Evolutionary conservation across 129 eudicot genomes (phyloP), one percentile per base, ranked within the genome.

Genomic region (Apium graveolens): DNA sequence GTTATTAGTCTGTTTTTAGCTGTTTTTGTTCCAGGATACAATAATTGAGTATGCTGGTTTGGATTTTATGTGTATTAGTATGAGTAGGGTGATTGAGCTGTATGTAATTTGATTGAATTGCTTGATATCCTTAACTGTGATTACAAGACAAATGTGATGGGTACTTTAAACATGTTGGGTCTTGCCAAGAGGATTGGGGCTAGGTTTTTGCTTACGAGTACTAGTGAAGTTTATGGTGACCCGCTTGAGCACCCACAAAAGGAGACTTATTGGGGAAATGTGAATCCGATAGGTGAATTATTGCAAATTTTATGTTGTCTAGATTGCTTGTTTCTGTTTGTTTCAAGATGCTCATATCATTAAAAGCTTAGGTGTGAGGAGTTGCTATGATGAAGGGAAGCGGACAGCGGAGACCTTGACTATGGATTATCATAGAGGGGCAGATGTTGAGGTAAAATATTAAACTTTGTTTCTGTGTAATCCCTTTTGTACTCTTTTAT

Each of bases 231-330:
- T 73, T 92, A 92, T 85, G 92, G 97, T 11, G 97, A 92, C 68
- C 96, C 97, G 37, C 93, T 92, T 73, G 93, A 92, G 83, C 97
- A 90, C 84, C 98, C 98, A 34, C 98, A 93, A 72, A 87, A 87
- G 80, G 98, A 93, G 84, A 83, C 98, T 7, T 93, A 93, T 72
- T 89, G 98, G 98, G 98, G 98, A 38, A 81, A 90, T 84, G 98
- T 93, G 86, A 90, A 93, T 81, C 92, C 97, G 27, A 90, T 93
- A 80, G 98, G 97, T 88, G 60, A 76, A 78, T 63, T 41, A 10
- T 29, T n/a, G 8, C 18, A 55, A 7, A 44, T 9, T 1, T 31
- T 11, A 44, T 4, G 41, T 71, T 68, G 24, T n/a, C 45, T 16
- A 57, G 68, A 55, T 37, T 79, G 34, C 31, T 44, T 57, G 10